These are phyloP conservation scores for Samsoniella hepiali DNA, from an alignment of 2,329 filamentous ascomycete species.

Conservation along the genomic window DNA sequence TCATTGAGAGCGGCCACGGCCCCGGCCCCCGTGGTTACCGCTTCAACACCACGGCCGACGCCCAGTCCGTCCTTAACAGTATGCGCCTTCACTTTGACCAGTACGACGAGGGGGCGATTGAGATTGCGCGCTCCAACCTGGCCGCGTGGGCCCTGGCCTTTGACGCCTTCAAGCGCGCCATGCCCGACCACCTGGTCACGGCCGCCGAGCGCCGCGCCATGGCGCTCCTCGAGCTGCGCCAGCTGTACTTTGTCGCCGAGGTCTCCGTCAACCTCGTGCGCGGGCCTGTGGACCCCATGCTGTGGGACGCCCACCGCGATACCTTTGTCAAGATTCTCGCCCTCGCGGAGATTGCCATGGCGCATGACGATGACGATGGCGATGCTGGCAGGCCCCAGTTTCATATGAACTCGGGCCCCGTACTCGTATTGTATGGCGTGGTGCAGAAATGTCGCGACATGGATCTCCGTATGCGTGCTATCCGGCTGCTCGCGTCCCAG, in stretches of 20 bases:
- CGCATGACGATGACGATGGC: neutral
- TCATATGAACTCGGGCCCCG: constrained; percentile 17
- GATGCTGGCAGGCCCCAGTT: constrained; percentile 1
- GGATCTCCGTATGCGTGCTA: constrained; percentile 6
- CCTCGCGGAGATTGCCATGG: constrained; percentile 13
- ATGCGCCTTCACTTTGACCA: constrained; percentile 18
- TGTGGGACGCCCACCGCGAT: constrained; percentile 16
- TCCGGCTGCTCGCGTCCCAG: constrained; percentile 9
- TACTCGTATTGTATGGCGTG: constrained; percentile 10
- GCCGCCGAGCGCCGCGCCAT: constrained; percentile 11
- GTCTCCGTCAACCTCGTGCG: constrained; percentile 10
- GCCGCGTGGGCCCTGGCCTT: constrained; percentile 15
- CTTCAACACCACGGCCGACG: constrained; percentile 14
- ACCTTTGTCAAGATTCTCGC: constrained; percentile 14
- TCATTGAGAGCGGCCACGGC: constrained; percentile 15
- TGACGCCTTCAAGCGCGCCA: neutral
- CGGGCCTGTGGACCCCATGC: constrained; percentile 8
- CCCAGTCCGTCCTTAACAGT: constrained; percentile 13
- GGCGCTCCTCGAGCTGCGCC: constrained; percentile 14
- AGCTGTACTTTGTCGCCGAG: constrained; percentile 13
- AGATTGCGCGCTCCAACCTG: neutral
- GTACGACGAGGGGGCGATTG: constrained; percentile 8
- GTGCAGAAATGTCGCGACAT: constrained; percentile 15
- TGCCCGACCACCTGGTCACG: neutral
- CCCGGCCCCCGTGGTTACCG: constrained; percentile 16